These are phyloP conservation scores for Kluyveromyces wickerhamii DNA, from an alignment of 805 yeast genomes.

Conservation along the genomic window DNA sequence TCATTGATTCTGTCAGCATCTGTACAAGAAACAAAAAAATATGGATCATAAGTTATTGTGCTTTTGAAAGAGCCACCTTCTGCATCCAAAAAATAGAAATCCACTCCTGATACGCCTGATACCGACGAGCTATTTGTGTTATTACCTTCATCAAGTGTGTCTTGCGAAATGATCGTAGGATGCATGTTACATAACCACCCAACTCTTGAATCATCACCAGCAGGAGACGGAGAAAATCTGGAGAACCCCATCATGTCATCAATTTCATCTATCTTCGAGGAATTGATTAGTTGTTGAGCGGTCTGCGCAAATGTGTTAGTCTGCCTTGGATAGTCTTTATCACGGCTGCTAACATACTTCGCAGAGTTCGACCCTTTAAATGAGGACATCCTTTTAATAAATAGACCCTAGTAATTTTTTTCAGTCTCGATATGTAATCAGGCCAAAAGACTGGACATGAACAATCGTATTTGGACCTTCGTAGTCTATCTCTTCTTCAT, in stretches of 20 bases:
- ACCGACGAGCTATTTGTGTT: slow-evolving; percentile 9
- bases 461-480: too few relatives aligned
- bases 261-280: slow-evolving; percentile 55
- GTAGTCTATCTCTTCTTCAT: too few relatives aligned
- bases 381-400: slow-evolving; percentile 10
- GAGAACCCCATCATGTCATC: slow-evolving; percentile 88
- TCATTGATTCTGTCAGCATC: slow-evolving; percentile 41
- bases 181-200: slow-evolving; percentile 98
- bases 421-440: too few relatives aligned
- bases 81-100: slow-evolving; percentile 87
- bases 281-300: slow-evolving; percentile 39
- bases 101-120: slow-evolving; percentile 81
- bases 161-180: slow-evolving; percentile 61
- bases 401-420: neutral
- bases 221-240: slow-evolving; percentile 64
- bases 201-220: slow-evolving; percentile 19
- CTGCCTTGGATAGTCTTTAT: slow-evolving; percentile 4
- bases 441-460: neutral
- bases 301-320: slow-evolving; percentile 21
- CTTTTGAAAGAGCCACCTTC: slow-evolving; percentile 95
- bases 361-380: slow-evolving; percentile 47
- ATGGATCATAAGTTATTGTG: slow-evolving; percentile 77
- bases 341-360: slow-evolving; percentile 42
- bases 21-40: slow-evolving; percentile 62
- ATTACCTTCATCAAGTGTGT: slow-evolving; percentile 13